Base-by-base conservation (phyloP, 1,139 yeast genomes). In the Diutina ranongensis region DNA sequence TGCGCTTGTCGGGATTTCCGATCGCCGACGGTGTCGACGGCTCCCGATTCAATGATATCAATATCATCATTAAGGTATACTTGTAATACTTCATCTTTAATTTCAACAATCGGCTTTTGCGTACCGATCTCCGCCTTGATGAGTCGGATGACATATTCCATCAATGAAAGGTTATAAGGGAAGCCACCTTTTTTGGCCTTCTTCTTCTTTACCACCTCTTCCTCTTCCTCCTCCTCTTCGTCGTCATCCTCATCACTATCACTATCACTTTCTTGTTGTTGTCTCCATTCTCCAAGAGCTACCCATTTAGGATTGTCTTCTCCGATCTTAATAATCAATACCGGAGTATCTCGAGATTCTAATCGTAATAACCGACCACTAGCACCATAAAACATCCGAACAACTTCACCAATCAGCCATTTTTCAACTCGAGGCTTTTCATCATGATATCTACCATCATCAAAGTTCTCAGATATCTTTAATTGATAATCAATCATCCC, bases 391-490 rank as follows among this genome's bases (percentile, higher is more conserved):
- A 82, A 85, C 48, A 83, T 60, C 49, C 80, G 68, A 5, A 71
- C 64, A 2, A 84, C 65, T 2, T 64, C 57, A 9, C 64, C 57
- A 2, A 81, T 60, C 44, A 74, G 69, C 31, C 74, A 57, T 2
- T 55, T 50, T 20, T 63, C 57, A 1, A 53, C 51, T 15, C 61
- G 62, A 0, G 74, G 70, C 3, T 57, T 61, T 21, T 60, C 64
- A 7, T 72, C 83, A 55, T 85, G 95, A 55, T 82, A 85, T 48
- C 94, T 63, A 0, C 77, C 87, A 60, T 85, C 95, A 55, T 83
- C 71, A 49, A 81, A 77, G 54, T 74, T 75, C 55, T 85, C 94
- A 2, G 58, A 59, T 2, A 85, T 65, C 10, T 57, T 61, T 35
- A 85, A 54, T 9, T 58, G 58, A 56, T 82, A 83, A 12, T 12